phyloP scores from a whole-genome alignment of 2,329 filamentous ascomycete species.

The Truncatella angustata region DNA sequence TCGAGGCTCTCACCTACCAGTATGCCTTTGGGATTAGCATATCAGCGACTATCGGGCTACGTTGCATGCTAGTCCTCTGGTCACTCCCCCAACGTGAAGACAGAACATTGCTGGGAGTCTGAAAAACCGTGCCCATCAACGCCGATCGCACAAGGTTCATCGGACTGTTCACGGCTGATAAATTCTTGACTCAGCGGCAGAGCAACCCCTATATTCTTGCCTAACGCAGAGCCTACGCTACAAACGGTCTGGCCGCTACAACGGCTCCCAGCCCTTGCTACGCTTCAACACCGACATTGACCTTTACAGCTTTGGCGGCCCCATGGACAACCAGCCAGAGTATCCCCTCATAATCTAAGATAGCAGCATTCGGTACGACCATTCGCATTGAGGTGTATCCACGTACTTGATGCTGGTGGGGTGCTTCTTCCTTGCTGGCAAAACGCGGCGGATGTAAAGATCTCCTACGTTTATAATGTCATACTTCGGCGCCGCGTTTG shows the following conservation, averaged over 20 bases:
- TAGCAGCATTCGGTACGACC: slow-evolving; percentile 28
- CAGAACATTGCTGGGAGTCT: too few relatives aligned
- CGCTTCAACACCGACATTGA: slow-evolving; percentile 27
- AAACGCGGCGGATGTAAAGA: slow-evolving; percentile 29
- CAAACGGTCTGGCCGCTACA: slow-evolving; percentile 31
- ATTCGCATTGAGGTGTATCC: slow-evolving; percentile 31
- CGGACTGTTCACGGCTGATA: too few relatives aligned
- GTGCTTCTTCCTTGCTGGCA: slow-evolving; percentile 33
- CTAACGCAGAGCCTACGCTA: slow-evolving; percentile 31
- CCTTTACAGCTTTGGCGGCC: slow-evolving; percentile 37
- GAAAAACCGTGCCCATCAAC: too few relatives aligned
- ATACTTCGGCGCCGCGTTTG: slow-evolving; percentile 19
- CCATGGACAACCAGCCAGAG: slow-evolving; percentile 25
- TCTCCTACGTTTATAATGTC: slow-evolving; percentile 28
- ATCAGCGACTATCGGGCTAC: too few relatives aligned
- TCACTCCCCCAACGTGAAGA: too few relatives aligned
- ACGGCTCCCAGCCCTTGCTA: slow-evolving; percentile 26
- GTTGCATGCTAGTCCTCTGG: too few relatives aligned
- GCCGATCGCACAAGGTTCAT: too few relatives aligned
- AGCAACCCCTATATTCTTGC: slow-evolving; percentile 14
- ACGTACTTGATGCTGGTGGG: slow-evolving; percentile 34
- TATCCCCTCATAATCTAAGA: not conserved
- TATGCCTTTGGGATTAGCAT: too few relatives aligned
- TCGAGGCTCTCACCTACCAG: too few relatives aligned
- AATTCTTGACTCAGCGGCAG: slow-evolving; percentile 22